Percentiles rank a stretch among this genome's conserved stretches.
Conservation (phyloP, 371 early-diverging fungal species). For the Mucor ambiguus region DNA sequence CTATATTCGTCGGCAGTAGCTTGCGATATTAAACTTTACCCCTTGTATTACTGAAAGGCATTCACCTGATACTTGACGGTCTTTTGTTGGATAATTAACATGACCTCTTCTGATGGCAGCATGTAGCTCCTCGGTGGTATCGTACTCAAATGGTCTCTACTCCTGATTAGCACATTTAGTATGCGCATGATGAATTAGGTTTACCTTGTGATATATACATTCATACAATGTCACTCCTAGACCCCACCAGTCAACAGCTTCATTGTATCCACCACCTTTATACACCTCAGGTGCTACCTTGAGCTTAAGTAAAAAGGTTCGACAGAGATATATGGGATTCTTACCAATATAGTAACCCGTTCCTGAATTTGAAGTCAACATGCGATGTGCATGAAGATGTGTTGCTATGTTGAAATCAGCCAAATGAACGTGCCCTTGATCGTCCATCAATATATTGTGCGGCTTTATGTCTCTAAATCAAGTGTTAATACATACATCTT, state of each 20-base stretch:
- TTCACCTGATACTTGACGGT: constrained; percentile 57
- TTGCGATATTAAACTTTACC: constrained; percentile 29
- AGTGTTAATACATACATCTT: background rate
- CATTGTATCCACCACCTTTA: constrained; percentile 68
- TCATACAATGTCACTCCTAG: constrained; percentile 86
- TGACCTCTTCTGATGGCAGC: constrained; percentile 58
- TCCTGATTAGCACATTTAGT: background rate
- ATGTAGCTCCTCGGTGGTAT: constrained; percentile 53
- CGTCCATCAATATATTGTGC: constrained; percentile 84
- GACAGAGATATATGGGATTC: background rate
- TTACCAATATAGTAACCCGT: constrained; percentile 81
- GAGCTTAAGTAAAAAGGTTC: background rate
- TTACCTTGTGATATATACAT: constrained; percentile 60
- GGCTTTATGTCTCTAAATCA: constrained; percentile 75
- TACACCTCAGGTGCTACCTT: constrained; percentile 80
- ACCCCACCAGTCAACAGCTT: constrained; percentile 91
- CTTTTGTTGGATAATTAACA: constrained; percentile 60
- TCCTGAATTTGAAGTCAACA: constrained; percentile 76
- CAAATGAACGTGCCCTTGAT: constrained; percentile 73
- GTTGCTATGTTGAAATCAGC: constrained; percentile 87
- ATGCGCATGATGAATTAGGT: background rate
- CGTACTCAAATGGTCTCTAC: constrained; percentile 65
- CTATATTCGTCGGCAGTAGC: background rate
- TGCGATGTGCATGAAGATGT: constrained; percentile 55
- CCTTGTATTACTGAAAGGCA: constrained; percentile 67